Base-by-base conservation (phyloP, 75 land plant species). In the Pseudotsuga menziesii region DNA sequence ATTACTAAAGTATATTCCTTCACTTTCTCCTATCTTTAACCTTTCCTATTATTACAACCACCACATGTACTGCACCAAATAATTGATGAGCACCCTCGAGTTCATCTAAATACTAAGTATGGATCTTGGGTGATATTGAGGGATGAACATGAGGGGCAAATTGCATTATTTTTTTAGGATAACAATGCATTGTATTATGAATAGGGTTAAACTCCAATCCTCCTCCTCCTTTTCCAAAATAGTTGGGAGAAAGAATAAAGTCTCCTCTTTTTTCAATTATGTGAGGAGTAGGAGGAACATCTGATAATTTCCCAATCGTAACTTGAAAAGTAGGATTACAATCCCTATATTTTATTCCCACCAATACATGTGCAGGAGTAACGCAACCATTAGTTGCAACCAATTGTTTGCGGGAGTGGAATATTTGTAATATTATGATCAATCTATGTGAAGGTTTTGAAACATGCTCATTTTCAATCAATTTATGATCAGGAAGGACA, bases 11-110 rank as follows among this genome's bases (percentile, higher is more conserved):
- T 29, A 29, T 29, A 29, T 90, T 80, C 90, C 89, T 87, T 48
- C 94, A 91, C 62, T 93, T 93, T 12, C 96, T 82, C 73, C 84
- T 84, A 80, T 91, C 96, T 41, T 79, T 69, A 23, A 93, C 83
- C 15, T 88, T 86, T 4, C 82, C 83, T 32, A 61, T 20, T 19
- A 75, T 82, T 0, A 82, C 82, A 55, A 85, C 85, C 35, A 89
- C 52, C 41, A 89, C 72, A 52, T 88, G 87, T 11, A 91, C 91
- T 14, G 94, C 88, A 52, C 83, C 91, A 77, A 83, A 91, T 72
- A 90, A 91, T 27, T 79, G 78, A 35, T 23, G 74, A 13, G 87
- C 77, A 75, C 67, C 76, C 4, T 82, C 74, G 15, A 62, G 56
- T 15, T 58, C 44, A 59, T 74, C 57, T 0, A 74, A 29, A 8